These are phyloP conservation scores for Globisporangium uncinulatum DNA, from an alignment of 352 stramenopile species.

Conservation along the genomic window DNA sequence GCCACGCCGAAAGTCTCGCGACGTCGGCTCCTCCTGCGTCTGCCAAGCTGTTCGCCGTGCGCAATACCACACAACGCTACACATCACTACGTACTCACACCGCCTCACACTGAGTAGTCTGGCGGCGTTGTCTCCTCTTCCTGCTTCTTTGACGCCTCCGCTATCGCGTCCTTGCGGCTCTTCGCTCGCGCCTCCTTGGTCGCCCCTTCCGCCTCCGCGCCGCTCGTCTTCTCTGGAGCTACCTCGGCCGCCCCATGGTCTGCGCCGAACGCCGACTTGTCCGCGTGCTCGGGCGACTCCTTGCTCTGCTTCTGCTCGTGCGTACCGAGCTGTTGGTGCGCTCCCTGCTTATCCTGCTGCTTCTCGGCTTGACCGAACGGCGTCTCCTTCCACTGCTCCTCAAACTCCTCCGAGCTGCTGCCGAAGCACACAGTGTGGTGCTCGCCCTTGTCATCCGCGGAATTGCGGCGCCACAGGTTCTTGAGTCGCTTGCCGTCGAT, in stretches of 20 bases:
- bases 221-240: constrained; percentile 32
- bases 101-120: constrained; percentile 12
- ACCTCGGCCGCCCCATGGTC: constrained; percentile 23
- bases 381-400: constrained; percentile 55
- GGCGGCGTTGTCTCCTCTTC: constrained; percentile 65
- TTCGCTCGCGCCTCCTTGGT: constrained; percentile 26
- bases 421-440: constrained; percentile 39
- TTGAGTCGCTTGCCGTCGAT: constrained; percentile 52
- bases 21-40: no score
- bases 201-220: constrained; percentile 19
- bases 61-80: not conserved
- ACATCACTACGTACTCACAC: not conserved
- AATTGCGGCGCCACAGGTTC: constrained; percentile 73
- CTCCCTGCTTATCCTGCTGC: constrained; percentile 17
- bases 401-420: constrained; percentile 47
- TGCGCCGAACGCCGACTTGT: constrained; percentile 5
- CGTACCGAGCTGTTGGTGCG: not conserved
- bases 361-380: constrained; percentile 51
- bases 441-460: constrained; percentile 49
- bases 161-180: constrained; percentile 48
- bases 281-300: not conserved
- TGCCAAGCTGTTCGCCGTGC: not conserved
- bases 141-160: constrained; percentile 49
- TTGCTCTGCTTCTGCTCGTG: constrained; percentile 8
- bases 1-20: no score